These are phyloP conservation scores for Mucor irregularis DNA, from an alignment of 371 early-diverging fungal genomes.

Conservation along the genomic window DNA sequence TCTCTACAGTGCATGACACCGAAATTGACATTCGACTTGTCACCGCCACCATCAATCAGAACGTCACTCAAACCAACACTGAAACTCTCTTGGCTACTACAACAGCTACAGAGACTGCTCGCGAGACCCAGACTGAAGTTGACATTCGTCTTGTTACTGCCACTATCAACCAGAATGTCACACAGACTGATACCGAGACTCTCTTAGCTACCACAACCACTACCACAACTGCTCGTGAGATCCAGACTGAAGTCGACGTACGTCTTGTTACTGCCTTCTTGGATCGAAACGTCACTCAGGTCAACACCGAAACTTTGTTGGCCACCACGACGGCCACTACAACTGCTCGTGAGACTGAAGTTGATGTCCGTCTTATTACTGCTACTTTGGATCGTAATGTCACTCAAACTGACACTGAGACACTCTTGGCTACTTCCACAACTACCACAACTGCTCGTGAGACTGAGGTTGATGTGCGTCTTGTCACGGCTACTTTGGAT, in stretches of 20 bases:
- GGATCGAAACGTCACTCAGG: neutral
- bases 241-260: neutral
- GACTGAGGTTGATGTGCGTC: constrained; percentile 1
- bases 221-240: neutral
- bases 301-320: neutral
- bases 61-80: neutral
- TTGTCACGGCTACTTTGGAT: neutral
- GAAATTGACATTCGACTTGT: neutral
- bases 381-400: neutral
- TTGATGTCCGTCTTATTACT: neutral
- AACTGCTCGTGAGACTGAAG: neutral
- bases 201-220: neutral
- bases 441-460: neutral
- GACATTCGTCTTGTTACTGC: constrained; percentile 7
- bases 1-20: neutral
- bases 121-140: neutral
- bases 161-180: neutral
- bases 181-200: neutral
- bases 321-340: neutral
- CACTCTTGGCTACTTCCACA: neutral
- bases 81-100: neutral
- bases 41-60: neutral
- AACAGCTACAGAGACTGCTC: neutral
- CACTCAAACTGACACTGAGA: neutral
- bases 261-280: neutral